A percentile compares a stretch with the other conserved stretches of the same genome.
These are phyloP conservation scores for Asterophora lycoperdoides DNA, from an alignment of 768 basidiomycete species.

Conservation along the genomic window DNA sequence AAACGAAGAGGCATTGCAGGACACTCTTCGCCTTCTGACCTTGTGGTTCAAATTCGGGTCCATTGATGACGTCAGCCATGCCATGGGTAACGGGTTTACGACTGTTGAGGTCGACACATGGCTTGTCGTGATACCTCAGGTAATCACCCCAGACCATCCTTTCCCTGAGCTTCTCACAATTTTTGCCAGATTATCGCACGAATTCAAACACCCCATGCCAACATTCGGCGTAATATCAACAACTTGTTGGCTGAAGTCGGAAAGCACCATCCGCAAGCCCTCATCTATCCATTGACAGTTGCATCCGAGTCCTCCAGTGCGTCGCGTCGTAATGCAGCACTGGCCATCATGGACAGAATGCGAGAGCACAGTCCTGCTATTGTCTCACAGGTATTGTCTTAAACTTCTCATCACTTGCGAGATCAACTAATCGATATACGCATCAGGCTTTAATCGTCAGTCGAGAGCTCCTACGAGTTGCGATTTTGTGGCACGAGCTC, in stretches of 20 bases:
- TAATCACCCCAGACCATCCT: slow-evolving; percentile 25
- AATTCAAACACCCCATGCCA: slow-evolving; percentile 88
- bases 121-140: slow-evolving; percentile 98
- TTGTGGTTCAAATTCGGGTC: slow-evolving; percentile 98
- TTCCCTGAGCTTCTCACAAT: not conserved
- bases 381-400: slow-evolving; percentile 80
- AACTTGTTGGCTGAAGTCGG: slow-evolving; percentile 88
- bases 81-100: slow-evolving; percentile 83
- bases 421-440: slow-evolving; percentile 2
- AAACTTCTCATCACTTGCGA: slow-evolving; percentile 1
- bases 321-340: slow-evolving; percentile 77
- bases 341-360: slow-evolving; percentile 89
- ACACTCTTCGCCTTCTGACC: slow-evolving; percentile 87
- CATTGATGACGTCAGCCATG: slow-evolving; percentile 83
- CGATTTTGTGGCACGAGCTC: slow-evolving; percentile 97
- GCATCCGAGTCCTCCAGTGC: slow-evolving; percentile 93
- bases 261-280: slow-evolving; percentile 93
- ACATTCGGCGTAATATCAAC: slow-evolving; percentile 87
- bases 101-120: slow-evolving; percentile 95
- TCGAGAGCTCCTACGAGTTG: slow-evolving; percentile 92
- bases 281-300: slow-evolving; percentile 94
- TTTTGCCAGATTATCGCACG: slow-evolving; percentile 85
- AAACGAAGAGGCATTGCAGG: slow-evolving; percentile 89
- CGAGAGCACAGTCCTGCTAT: slow-evolving; percentile 83
- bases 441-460: slow-evolving; percentile 81